phyloP scores from a whole-genome alignment of 345 rosid species.

The Syzygium aromaticum region DNA sequence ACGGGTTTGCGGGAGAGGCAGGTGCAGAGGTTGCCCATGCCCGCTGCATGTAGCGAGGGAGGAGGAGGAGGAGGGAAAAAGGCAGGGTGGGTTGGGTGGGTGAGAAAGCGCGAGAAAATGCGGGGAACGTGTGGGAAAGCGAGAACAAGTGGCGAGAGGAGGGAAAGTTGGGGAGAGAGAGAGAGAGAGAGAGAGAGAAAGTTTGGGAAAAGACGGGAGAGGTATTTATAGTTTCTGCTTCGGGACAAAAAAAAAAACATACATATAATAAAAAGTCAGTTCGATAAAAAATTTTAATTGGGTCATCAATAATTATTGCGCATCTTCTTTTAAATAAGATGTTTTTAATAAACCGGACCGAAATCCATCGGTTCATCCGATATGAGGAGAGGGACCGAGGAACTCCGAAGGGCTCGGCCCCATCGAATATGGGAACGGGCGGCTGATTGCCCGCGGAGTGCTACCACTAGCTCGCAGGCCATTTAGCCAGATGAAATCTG shows the following conservation, averaged over 20 bases:
- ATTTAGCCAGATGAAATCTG: fast-evolving
- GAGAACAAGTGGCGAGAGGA: background rate
- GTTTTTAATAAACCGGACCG: background rate
- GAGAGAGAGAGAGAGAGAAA: background rate
- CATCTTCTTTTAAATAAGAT: background rate
- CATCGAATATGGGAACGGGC: no score
- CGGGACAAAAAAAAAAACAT: background rate
- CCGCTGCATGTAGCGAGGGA: background rate
- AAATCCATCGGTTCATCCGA: no score
- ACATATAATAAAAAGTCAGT: background rate
- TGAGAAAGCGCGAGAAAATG: background rate
- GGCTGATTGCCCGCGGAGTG: fast-evolving
- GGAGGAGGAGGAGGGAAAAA: background rate
- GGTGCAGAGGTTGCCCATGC: slow-evolving; percentile 65
- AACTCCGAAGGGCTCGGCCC: no score
- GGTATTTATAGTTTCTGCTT: background rate
- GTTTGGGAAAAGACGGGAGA: background rate
- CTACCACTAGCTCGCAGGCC: fast-evolving
- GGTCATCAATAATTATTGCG: background rate
- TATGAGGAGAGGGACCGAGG: no score
- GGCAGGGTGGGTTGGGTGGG: background rate
- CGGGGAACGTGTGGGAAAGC: no score
- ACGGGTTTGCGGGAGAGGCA: slow-evolving; percentile 41
- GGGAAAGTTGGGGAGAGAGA: background rate
- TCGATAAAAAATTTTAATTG: background rate